phyloP scores from a whole-genome alignment of 2,329 filamentous ascomycete genomes.

The Exophiala alcalophila region DNA sequence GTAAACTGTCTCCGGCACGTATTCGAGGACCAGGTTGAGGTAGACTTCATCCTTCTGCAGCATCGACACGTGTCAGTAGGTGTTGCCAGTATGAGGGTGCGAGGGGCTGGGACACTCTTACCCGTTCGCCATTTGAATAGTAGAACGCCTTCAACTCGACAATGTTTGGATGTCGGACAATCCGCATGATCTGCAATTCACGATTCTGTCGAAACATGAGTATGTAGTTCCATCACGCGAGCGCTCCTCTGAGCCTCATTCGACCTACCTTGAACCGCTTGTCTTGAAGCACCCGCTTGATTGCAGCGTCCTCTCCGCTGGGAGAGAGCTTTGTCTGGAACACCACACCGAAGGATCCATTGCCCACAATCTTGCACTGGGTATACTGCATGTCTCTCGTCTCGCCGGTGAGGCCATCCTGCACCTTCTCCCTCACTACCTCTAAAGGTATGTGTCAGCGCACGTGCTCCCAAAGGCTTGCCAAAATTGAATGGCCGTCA shows the following conservation, averaged over 20 bases:
- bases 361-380: constrained; percentile 98
- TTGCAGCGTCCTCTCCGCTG: constrained; percentile 96
- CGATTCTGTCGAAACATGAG: constrained; percentile 70
- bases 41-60: constrained; percentile 93
- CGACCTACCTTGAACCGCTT: constrained; percentile 92
- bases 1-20: constrained; percentile 97
- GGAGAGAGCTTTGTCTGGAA: constrained; percentile 98
- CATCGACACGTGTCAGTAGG: neutral
- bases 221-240: constrained; percentile 8
- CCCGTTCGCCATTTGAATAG: constrained; percentile 97
- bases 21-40: constrained; percentile 96
- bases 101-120: constrained; percentile 48
- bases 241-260: neutral
- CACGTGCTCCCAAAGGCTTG: constrained; percentile 17
- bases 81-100: neutral
- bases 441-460: constrained; percentile 55
- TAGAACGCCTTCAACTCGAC: constrained; percentile 99
- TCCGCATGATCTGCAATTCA: constrained; percentile 99
- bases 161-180: constrained; percentile 97
- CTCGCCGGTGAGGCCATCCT: constrained; percentile 95
- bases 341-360: constrained; percentile 96
- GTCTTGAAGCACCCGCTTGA: constrained; percentile 97
- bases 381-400: constrained; percentile 97
- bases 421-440: constrained; percentile 97
- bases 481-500: constrained; percentile 14